Base-by-base conservation (phyloP, 176 grass and related monocot genomes). In the Cocos nucifera region DNA sequence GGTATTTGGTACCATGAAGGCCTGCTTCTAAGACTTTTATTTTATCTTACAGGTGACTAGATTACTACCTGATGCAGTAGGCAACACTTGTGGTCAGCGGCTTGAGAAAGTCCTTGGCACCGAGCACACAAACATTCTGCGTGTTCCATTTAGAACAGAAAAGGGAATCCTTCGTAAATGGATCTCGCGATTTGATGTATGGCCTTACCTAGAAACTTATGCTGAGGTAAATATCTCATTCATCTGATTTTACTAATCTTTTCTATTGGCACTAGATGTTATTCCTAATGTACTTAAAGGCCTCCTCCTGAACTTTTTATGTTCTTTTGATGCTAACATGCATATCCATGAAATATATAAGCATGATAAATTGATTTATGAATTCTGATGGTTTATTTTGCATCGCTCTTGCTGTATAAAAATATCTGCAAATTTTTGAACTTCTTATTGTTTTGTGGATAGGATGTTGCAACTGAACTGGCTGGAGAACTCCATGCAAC, bases 111-210 rank as follows among this genome's bases (percentile, higher is more conserved):
- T 98, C 23, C 10, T 35, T 8, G 17, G 58, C 8, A 60, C 58
- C 32, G 58, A 60, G 58, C 58, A 60, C 25, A 17, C 26, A 23
- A 16, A 35, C 58, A 60, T 60, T 60, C 23, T 60, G 58, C 53
- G 53, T 2, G 53, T 56, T 56, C 58, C 58, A 32, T 60, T 60
- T 30, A 60, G 23, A 29, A 29, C 16, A 35, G 58, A 60, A 29
- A 60, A 60, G 0, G 88, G 93, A 3, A 77, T 92, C 22, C 73
- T 92, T 53, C 84, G 93, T 58, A 92, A 83, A 84, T 98, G 93
- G 93, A 98, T 86, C 73, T 92, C 87, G 6, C 87, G 93, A 71
- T 96, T 96, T 62, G 92, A 96, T 80, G 92, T 96, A 35, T 96
- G 92, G 92, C 92, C 92, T 29, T 96, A 82, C 75, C 80, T 96